phyloP scores from a whole-genome alignment of 1,284 basidiomycete genomes.

The Tilletia indica region DNA sequence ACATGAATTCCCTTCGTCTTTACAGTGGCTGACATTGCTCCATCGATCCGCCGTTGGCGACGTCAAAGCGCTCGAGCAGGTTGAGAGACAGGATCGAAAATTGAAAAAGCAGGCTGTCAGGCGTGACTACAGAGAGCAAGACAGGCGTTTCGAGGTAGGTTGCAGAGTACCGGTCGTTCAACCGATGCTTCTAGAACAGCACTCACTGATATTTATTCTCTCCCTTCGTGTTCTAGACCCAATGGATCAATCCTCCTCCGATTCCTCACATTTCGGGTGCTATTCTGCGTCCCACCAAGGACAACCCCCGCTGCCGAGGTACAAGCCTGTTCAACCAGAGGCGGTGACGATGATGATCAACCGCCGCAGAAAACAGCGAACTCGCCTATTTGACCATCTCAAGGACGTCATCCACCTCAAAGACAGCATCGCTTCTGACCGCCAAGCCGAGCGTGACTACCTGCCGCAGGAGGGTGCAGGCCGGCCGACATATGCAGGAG shows the following conservation, averaged over 20 bases:
- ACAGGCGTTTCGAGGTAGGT: background rate
- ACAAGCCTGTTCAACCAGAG: constrained; percentile 49
- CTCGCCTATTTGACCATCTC: background rate
- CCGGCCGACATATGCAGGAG: background rate
- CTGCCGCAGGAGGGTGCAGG: background rate
- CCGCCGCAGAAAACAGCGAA: constrained; percentile 24
- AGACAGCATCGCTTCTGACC: constrained; percentile 1
- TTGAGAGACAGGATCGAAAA: background rate
- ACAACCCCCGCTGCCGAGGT: constrained; percentile 49
- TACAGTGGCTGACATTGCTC: no score
- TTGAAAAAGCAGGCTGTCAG: background rate
- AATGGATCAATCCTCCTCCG: constrained; percentile 29
- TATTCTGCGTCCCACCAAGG: constrained; percentile 43
- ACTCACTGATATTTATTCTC: constrained; percentile 9
- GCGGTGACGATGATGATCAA: constrained; percentile 52
- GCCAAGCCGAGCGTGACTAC: background rate
- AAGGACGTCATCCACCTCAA: constrained; percentile 8
- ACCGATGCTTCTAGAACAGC: constrained; percentile 20
- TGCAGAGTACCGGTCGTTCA: background rate
- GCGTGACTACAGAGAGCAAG: background rate
- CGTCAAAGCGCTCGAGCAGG: background rate
- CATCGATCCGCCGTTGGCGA: no score
- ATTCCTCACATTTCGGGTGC: constrained; percentile 46
- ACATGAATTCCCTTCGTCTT: no score
- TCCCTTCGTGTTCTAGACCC: constrained; percentile 21